phyloP scores from a whole-genome alignment of 2,329 filamentous ascomycete species.

The Rhinocladiella mackenziei region DNA sequence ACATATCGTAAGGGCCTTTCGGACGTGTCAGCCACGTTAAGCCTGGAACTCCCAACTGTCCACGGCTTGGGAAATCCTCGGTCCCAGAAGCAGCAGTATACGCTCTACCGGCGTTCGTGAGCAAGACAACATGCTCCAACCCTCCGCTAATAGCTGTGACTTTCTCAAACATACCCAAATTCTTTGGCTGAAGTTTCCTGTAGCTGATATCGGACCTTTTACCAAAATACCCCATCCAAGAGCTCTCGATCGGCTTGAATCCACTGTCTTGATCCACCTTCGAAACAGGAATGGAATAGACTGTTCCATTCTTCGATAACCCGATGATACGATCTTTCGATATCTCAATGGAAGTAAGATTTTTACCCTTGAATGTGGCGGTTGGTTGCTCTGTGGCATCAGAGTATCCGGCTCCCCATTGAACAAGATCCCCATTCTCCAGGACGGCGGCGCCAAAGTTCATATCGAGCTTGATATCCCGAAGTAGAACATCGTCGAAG shows the following conservation, averaged over 20 bases:
- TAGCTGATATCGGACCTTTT: conserved; percentile 61
- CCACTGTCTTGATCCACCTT: conserved; percentile 65
- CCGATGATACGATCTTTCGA: conserved; percentile 81
- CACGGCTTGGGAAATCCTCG: conserved; percentile 71
- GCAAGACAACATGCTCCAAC: conserved; percentile 77
- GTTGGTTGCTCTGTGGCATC: conserved; percentile 60
- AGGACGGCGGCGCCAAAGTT: conserved; percentile 81
- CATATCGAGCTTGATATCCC: conserved; percentile 80
- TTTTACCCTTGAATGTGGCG: conserved; percentile 73
- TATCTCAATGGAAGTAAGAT: conserved; percentile 70
- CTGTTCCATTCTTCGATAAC: conserved; percentile 66
- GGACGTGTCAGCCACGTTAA: conserved; percentile 76
- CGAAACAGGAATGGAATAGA: conserved; percentile 81
- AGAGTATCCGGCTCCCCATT: conserved; percentile 82
- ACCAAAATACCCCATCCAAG: conserved; percentile 74
- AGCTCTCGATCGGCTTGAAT: conserved; percentile 59
- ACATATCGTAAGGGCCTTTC: conserved; percentile 70
- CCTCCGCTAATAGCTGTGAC: conserved; percentile 72
- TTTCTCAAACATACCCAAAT: conserved; percentile 65
- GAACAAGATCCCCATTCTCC: conserved; percentile 81
- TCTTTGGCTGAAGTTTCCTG: conserved; percentile 63
- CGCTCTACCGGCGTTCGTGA: conserved; percentile 79
- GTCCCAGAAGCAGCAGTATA: conserved; percentile 83
- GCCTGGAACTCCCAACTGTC: conserved; percentile 82
- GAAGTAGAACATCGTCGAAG: conserved; percentile 78